Conservation (phyloP, 805 yeast genomes). For the Isabelozyma gotoi region DNA sequence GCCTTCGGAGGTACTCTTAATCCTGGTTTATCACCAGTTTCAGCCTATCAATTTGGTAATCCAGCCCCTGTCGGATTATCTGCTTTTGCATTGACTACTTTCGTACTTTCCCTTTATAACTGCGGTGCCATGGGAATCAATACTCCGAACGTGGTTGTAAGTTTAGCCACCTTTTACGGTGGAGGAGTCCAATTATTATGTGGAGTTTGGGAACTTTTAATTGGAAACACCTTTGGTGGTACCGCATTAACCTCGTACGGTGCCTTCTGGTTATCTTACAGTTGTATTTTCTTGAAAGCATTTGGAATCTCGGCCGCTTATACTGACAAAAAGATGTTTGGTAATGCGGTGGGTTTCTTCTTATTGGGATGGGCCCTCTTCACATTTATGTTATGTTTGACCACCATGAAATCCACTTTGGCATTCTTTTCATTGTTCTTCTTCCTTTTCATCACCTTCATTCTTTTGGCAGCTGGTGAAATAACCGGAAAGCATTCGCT, state of each 20-base stretch:
- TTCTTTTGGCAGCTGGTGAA: conserved; percentile 53
- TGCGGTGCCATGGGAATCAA: conserved; percentile 54
- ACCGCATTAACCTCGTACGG: conserved; percentile 64
- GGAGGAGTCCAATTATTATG: conserved; percentile 60
- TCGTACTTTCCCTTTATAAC: conserved; percentile 56
- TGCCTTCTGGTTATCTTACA: conserved; percentile 69
- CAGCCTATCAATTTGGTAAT: conserved; percentile 60
- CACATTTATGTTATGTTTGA: conserved; percentile 51
- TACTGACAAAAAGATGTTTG: conserved; percentile 35
- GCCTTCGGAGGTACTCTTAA: conserved; percentile 39
- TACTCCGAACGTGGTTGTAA: conserved; percentile 54
- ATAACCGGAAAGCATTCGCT: conserved; percentile 42
- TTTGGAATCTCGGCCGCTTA: conserved; percentile 63
- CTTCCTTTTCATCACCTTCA: conserved; percentile 52
- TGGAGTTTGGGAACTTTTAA: conserved; percentile 64
- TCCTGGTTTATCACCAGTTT: conserved; percentile 32
- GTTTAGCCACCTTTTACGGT: conserved; percentile 62
- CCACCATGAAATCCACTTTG: conserved; percentile 64
- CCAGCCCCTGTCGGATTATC: conserved; percentile 66
- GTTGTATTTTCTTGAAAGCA: conserved; percentile 56
- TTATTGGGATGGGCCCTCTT: conserved; percentile 64
- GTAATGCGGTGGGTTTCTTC: conserved; percentile 58
- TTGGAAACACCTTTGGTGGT: conserved; percentile 68
- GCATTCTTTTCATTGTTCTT: conserved; percentile 60
- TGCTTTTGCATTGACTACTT: conserved; percentile 64